Percentiles rank a stretch among this genome's conserved stretches.
Evolutionary conservation across 441 rosid genomes (phyloP).

Genomic region (Adansonia madagascariensis): DNA sequence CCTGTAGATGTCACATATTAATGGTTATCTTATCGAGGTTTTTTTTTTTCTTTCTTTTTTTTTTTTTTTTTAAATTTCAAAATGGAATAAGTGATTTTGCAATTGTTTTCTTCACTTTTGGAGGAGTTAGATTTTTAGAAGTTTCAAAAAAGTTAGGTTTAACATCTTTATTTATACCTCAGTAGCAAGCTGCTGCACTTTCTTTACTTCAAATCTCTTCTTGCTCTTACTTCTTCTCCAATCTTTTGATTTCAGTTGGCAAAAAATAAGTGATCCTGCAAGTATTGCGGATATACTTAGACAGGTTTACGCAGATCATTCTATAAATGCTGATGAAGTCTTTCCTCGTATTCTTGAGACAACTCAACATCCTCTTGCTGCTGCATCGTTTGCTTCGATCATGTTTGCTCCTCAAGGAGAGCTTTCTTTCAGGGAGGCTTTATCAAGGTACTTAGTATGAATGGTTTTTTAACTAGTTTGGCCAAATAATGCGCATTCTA

Average conservation of each 20-base stretch:
- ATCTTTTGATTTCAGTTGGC: slow-evolving; percentile 61
- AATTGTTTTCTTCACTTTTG: neutral
- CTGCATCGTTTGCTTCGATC: slow-evolving; percentile 89
- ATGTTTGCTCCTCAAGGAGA: slow-evolving; percentile 90
- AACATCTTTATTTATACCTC: neutral
- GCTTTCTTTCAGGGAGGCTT: slow-evolving; percentile 72
- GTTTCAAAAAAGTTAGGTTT: neutral
- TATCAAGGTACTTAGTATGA: slow-evolving; percentile 49
- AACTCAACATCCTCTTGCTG: slow-evolving; percentile 93
- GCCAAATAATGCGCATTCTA: neutral
- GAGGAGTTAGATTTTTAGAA: neutral
- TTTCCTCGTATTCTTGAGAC: slow-evolving; percentile 72
- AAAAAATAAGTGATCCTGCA: slow-evolving; percentile 81
- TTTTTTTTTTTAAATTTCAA: neutral
- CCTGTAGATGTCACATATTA: neutral
- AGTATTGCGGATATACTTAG: slow-evolving; percentile 79
- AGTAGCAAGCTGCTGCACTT: neutral
- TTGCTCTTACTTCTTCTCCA: neutral
- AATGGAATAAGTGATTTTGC: neutral
- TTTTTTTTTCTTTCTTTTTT: too few relatives aligned
- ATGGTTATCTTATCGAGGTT: neutral
- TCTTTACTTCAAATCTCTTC: slow-evolving; percentile 2
- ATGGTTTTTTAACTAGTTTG: neutral
- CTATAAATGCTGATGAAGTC: slow-evolving; percentile 76
- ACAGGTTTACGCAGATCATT: slow-evolving; percentile 89